Percentiles rank a stretch among this genome's conserved stretches.
These are phyloP conservation scores for Aegilops bicornis DNA, from an alignment of 176 grass and related monocot genomes.

Conservation along the genomic window DNA sequence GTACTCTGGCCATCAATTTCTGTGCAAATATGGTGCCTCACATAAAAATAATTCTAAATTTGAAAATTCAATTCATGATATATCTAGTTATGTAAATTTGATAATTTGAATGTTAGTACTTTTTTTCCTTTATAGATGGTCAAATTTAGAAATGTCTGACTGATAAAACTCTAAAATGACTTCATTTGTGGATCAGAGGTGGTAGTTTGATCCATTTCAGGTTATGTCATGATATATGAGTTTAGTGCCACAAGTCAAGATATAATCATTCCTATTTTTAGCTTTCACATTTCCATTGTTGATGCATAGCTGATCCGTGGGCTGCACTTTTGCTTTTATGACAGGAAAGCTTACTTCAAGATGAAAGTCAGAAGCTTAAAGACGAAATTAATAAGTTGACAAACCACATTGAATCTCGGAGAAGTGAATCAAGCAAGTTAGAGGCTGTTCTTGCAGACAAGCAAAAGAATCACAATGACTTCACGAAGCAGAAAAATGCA, in stretches of 20 bases:
- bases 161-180: not conserved
- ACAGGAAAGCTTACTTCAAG: slow-evolving; percentile 85
- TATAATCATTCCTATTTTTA: not conserved
- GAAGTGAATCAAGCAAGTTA: slow-evolving; percentile 58
- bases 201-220: slow-evolving; percentile 31
- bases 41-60: not conserved
- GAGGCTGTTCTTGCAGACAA: slow-evolving; percentile 53
- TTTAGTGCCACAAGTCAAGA: not conserved
- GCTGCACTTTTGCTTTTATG: slow-evolving; percentile 31
- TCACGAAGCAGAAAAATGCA: slow-evolving; percentile 71
- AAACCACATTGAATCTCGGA: slow-evolving; percentile 63
- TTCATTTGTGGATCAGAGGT: not conserved
- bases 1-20: not conserved
- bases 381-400: slow-evolving; percentile 60
- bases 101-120: not conserved
- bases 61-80: not conserved
- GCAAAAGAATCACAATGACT: slow-evolving; percentile 62
- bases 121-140: not conserved
- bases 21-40: not conserved
- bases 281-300: not conserved
- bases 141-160: not conserved
- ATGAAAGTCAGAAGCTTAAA: slow-evolving; percentile 92
- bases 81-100: not conserved
- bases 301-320: slow-evolving; percentile 6
- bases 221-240: not conserved